Base-by-base conservation (phyloP, 1,284 basidiomycete species). In the Marasmius tenuissimus region DNA sequence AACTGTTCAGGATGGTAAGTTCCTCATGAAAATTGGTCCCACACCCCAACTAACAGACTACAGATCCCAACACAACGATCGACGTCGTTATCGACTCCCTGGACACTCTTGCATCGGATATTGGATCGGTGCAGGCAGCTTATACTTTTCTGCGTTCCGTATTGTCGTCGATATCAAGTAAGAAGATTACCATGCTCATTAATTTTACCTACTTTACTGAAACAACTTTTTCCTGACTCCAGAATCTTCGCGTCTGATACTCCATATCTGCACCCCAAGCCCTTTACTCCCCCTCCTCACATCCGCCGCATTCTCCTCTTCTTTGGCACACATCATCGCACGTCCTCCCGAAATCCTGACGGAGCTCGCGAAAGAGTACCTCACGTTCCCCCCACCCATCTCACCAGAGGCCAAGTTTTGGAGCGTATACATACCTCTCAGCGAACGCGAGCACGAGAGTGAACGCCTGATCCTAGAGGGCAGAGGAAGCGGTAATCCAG, bases 351-450 rank as follows among this genome's bases (percentile, higher is more conserved):
- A 76, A 3, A 79, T 94, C 55, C 74, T 95, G 42, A 70, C 71
- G 9, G 84, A 92, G 69, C 73, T 95, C 58, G 79, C 89, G 6
- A 78, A 78, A 45, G 83, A 85, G 20, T 93, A 92, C 70, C 80
- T 92, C 57, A 83, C 84, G 2, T 81, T 81, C 0, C 91, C 91
- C 0, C 90, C 92, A 0, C 87, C 88, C 4, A 69, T 78, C 42
- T 82, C 86, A 3, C 67, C 83, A 0, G 76, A 81, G n/a, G 76
- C 81, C 58, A 91, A 89, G 67, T 93, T 93, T 74, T 93, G 90
- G 89, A 75, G 78, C 37, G 79, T 90, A 6, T 93, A 93, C 69
- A 72, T 85, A 16, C 89, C 90, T 0, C 69, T 91, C 63, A 83
- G 86, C 42, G 83, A 86, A 67, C 81, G 92, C 12, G 71, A 67